Evolutionary conservation across 257 asterid genomes (phyloP), one percentile per base, ranked within the genome.

Genomic region (Rhazya stricta): DNA sequence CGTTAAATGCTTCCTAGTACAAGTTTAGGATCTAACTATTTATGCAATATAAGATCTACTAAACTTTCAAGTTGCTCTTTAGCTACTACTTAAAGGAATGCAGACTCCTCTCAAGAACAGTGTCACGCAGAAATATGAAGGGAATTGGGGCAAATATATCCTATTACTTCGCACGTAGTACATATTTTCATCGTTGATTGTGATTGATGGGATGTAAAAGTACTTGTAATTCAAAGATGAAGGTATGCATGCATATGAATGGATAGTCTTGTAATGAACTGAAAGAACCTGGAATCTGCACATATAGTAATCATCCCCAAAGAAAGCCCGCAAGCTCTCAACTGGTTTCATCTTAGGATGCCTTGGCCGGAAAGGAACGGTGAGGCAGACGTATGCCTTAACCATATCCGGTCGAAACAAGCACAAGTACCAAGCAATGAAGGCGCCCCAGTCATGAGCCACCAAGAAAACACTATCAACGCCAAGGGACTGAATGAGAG

Each of bases 391-490:
- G 62, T 70, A 91, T 0, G 91, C 96, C 83, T 74, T 91, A 1
- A 94, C 90, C 86, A 90, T n/a, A 58, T 91, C 98, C 0, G 96
- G 96, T 12, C 98, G 79, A 74, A 91, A 94, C 53, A 83, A 69
- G 85, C 98, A 90, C 67, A 86, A 71, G 54, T 88, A 85, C 93
- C 99, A 94, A 2, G 58, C 98, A 0, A 94, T 61, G 88, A 94
- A 85, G 43, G 99, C 97, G 3, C 99, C 99, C 98, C 98, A 94
- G 73, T 92, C 97, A 65, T 94, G 96, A 1, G 91, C 99, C 84
- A 92, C 98, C 76, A 92, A n/a, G 63, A 78, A 86, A 1, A 92
- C 93, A 34, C 56, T 66, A 0, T 75, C 87, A 6, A 81, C 91
- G 8, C 80, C 84, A 16, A 87, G 78, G 7, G 87, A 82, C 63